phyloP scores from a whole-genome alignment of 202 grass and related monocot species.

The Brachypodium distachyon region DNA sequence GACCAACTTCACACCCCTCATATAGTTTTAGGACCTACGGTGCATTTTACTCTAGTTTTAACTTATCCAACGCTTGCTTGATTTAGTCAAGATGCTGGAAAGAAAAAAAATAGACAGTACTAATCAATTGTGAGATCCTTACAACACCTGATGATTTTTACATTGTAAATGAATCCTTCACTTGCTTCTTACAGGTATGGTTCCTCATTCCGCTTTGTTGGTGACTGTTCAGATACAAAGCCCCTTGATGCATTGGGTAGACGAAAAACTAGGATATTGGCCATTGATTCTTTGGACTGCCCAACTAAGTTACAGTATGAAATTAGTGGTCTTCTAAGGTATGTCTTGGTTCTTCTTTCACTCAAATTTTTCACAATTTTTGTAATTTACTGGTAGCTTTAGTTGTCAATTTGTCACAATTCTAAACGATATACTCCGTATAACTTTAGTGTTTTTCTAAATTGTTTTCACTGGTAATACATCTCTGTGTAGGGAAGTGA shows the following conservation, averaged over 20 bases:
- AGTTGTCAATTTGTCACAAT: neutral
- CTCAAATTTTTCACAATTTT: neutral
- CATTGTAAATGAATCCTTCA: neutral
- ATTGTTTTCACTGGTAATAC: neutral
- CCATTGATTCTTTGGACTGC: conserved; percentile 76
- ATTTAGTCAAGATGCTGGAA: conserved; percentile 9
- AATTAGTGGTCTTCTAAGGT: conserved; percentile 64
- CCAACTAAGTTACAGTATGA: conserved; percentile 61
- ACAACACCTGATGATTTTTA: neutral
- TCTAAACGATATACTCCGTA: neutral
- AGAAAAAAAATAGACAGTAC: neutral
- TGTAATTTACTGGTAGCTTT: neutral
- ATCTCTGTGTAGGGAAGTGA: conserved; percentile 54
- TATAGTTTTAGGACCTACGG: too few species aligned
- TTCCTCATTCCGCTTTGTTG: conserved; percentile 72
- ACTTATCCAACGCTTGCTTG: neutral
- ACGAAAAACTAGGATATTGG: conserved; percentile 71
- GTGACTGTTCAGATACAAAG: conserved; percentile 66
- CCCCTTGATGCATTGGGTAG: conserved; percentile 56
- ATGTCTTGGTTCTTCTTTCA: neutral
- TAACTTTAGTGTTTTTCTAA: neutral
- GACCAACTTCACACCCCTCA: too few species aligned
- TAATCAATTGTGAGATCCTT: neutral
- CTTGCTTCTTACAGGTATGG: conserved; percentile 50
- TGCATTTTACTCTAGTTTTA: too few species aligned